Evolutionary conservation across 345 rosid species (phyloP).

Genomic region (Moringa oleifera): DNA sequence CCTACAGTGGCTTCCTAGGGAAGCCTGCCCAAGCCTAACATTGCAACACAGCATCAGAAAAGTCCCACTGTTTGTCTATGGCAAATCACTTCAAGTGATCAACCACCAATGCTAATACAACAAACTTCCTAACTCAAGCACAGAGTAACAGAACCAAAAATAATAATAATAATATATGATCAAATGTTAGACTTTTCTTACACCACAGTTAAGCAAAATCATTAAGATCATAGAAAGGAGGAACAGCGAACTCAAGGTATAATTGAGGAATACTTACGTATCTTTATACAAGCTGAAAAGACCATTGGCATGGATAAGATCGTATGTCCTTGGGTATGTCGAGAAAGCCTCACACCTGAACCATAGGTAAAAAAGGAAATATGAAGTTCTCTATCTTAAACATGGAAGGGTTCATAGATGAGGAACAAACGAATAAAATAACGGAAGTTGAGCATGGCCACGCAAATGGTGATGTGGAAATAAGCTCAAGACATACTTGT

Average conservation of each 20-base stretch:
- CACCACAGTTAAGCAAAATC: neutral
- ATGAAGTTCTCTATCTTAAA: neutral
- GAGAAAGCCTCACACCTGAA: slow-evolving; percentile 99
- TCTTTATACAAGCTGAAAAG: slow-evolving; percentile 83
- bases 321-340: slow-evolving; percentile 98
- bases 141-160: too few species aligned
- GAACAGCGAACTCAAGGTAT: slow-evolving; percentile 1
- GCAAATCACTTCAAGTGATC: neutral
- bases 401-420: neutral
- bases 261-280: slow-evolving; percentile 48
- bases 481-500: too few species aligned
- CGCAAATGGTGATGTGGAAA: neutral
- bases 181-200: too few species aligned
- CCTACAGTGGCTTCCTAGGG: too few species aligned
- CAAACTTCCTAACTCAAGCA: too few species aligned
- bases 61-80: too few species aligned
- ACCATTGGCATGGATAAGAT: slow-evolving; percentile 80
- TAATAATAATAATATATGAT: too few species aligned
- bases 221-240: neutral
- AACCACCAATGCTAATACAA: too few species aligned
- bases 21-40: too few species aligned
- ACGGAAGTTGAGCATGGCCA: neutral
- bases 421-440: too few species aligned
- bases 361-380: neutral
- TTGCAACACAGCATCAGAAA: too few species aligned